Evolutionary conservation across 2,329 filamentous ascomycete genomes (phyloP).

Genomic region (Calcarisporium arbuscula): DNA sequence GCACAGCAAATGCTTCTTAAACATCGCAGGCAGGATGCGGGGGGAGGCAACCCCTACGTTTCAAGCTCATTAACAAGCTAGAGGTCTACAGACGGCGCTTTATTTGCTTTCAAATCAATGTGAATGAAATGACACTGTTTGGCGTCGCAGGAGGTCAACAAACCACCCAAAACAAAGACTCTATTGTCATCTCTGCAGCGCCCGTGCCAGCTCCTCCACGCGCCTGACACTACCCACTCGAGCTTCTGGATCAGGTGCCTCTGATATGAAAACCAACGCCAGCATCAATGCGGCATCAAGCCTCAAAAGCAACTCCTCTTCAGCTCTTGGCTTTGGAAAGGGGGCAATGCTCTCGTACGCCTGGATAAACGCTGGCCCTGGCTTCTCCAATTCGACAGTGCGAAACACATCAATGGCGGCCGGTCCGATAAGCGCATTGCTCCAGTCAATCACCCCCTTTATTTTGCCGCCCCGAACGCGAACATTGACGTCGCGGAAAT

Average conservation of each 20-base stretch:
- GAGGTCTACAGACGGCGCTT: no score
- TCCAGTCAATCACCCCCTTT: slow-evolving; percentile 13
- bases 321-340: slow-evolving; percentile 3
- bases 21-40: no score
- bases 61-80: no score
- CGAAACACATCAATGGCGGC: slow-evolving; percentile 10
- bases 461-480: slow-evolving; percentile 3
- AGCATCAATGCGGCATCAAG: slow-evolving; percentile 13
- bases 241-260: slow-evolving; percentile 10
- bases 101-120: no score
- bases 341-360: slow-evolving; percentile 4
- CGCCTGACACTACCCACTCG: slow-evolving; percentile 5
- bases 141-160: no score
- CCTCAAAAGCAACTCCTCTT: slow-evolving; percentile 10
- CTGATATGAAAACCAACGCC: slow-evolving; percentile 13
- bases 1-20: slow-evolving; percentile 33
- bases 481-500: slow-evolving; percentile 11
- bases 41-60: no score
- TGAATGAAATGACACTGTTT: no score
- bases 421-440: slow-evolving; percentile 10
- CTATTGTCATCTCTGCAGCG: slow-evolving; percentile 1
- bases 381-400: slow-evolving; percentile 9
- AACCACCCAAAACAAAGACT: no score
- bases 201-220: slow-evolving; percentile 7
- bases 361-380: slow-evolving; percentile 6